phyloP scores from a whole-genome alignment of 1,284 basidiomycete genomes.

The Cystobasidiaceae sp. region DNA sequence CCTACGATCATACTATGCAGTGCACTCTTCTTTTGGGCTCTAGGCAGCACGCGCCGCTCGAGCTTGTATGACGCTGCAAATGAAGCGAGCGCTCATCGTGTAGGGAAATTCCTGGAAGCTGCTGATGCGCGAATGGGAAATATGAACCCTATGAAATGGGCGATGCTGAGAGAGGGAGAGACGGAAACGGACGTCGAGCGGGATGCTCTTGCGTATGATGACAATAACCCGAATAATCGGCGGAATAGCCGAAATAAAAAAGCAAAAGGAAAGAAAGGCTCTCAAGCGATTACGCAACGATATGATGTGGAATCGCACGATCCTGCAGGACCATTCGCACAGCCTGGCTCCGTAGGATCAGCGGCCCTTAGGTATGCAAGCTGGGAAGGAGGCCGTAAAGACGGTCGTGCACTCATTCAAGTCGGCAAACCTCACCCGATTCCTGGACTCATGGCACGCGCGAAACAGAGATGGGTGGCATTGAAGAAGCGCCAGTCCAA shows the following conservation, averaged over 20 bases:
- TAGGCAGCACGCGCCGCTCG: background rate
- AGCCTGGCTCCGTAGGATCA: slow-evolving; percentile 37
- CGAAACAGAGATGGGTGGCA: slow-evolving; percentile 59
- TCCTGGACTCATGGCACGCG: slow-evolving; percentile 64
- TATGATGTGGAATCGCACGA: slow-evolving; percentile 34
- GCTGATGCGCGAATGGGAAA: slow-evolving; percentile 13
- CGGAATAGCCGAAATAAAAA: no score
- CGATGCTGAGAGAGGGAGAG: background rate
- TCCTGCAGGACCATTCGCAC: slow-evolving; percentile 39
- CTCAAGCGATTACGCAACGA: slow-evolving; percentile 19
- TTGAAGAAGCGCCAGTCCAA: slow-evolving; percentile 67
- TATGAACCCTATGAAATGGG: slow-evolving; percentile 21
- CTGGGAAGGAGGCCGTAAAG: slow-evolving; percentile 54
- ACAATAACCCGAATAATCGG: no score
- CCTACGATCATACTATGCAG: background rate
- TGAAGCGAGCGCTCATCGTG: background rate
- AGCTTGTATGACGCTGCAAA: slow-evolving; percentile 13
- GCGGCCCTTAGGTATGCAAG: slow-evolving; percentile 39
- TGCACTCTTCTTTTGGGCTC: slow-evolving; percentile 2
- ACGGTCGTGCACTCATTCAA: slow-evolving; percentile 50
- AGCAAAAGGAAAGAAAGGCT: no score
- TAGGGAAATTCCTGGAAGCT: slow-evolving; percentile 11
- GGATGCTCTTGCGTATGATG: no score
- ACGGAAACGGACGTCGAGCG: no score
- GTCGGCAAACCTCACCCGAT: slow-evolving; percentile 40